Base-by-base conservation (phyloP, 257 asterid genomes). In the Parsonsia alboflavescens region DNA sequence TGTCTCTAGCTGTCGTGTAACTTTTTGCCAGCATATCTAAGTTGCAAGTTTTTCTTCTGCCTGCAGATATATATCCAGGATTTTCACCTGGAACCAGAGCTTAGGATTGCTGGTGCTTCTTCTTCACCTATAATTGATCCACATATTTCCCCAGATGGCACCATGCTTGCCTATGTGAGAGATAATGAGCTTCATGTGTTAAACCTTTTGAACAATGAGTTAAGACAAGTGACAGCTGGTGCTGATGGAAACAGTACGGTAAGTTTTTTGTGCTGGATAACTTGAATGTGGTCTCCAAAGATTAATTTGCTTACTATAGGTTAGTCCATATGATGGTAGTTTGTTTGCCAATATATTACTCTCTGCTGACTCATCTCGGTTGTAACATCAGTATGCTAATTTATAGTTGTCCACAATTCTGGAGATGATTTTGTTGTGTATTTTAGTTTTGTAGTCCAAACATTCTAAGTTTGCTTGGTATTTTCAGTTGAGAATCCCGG, bases 71-170 rank as follows among this genome's bases (percentile, higher is more conserved):
- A 90, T 84, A 52, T 89, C 74, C 96, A 91, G 87, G 91, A 88
- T 68, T 62, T 70, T 77, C 78, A 68, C 59, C 85, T 63, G 76
- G 84, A 82, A 57, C 77, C 94, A 67, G 93, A 90, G 77, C 92
- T 90, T 76, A 85, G 83, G 86, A 83, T 93, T 77, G 82, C 90
- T 33, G 85, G 91, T 82, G 80, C 80, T 24, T 78, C 96, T 68
- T 75, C 84, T 68, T 88, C 91, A 4, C 97, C 98, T 69, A 77
- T 93, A 80, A 85, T 91, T 75, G 98, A 93, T 85, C 97, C 98
- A 59, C 98, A 87, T 79, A 73, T 83, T 73, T 91, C 98, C 76
- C 98, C 97, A 6, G 97, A 90, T 82, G 97, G 98, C 68, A 81
- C 95, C 74, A 89, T 75, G 90, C 90, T 93, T 82, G 88, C 97